These are phyloP conservation scores for Mortierella sp. DNA, from an alignment of 371 early-diverging fungal species.

Conservation along the genomic window DNA sequence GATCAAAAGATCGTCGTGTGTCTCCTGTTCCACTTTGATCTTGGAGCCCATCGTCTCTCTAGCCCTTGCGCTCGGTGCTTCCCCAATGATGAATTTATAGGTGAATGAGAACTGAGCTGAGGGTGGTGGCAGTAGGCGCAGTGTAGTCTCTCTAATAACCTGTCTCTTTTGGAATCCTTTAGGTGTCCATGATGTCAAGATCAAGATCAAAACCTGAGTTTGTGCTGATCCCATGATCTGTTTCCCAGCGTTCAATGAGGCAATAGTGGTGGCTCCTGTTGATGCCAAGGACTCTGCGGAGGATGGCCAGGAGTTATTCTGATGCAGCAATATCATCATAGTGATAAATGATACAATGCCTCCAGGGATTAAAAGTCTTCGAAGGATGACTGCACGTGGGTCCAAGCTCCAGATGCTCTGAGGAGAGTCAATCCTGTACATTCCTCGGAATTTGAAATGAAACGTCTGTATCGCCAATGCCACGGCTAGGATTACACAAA, in stretches of 20 bases:
- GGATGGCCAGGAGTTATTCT: conserved; percentile 63
- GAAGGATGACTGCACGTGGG: conserved; percentile 59
- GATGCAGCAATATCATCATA: conserved; percentile 62
- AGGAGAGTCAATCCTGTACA: conserved; percentile 60
- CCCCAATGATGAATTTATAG: conserved; percentile 71
- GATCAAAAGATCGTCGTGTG: conserved; percentile 65
- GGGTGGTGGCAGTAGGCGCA: conserved; percentile 56
- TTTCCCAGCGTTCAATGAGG: conserved; percentile 37
- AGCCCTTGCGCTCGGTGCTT: conserved; percentile 61
- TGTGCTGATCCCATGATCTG: conserved; percentile 35
- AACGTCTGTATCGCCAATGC: conserved; percentile 64
- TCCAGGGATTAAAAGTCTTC: conserved; percentile 64
- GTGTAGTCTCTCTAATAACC: conserved; percentile 60
- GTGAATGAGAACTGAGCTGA: conserved; percentile 45
- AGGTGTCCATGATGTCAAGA: conserved; percentile 69
- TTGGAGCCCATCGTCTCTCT: conserved; percentile 59
- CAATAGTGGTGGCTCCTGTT: conserved; percentile 48
- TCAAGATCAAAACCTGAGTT: conserved; percentile 61
- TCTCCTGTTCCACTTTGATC: conserved; percentile 62
- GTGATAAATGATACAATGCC: conserved; percentile 64
- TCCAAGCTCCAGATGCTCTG: conserved; percentile 54
- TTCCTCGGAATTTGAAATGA: conserved; percentile 63
- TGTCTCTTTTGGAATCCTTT: conserved; percentile 60
- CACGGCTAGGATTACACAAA: conserved; percentile 61
- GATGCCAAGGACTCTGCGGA: conserved; percentile 58